Evolutionary conservation across 2,329 filamentous ascomycete genomes (phyloP), one percentile per base, ranked within the genome.

Genomic region (Fusarium udum): DNA sequence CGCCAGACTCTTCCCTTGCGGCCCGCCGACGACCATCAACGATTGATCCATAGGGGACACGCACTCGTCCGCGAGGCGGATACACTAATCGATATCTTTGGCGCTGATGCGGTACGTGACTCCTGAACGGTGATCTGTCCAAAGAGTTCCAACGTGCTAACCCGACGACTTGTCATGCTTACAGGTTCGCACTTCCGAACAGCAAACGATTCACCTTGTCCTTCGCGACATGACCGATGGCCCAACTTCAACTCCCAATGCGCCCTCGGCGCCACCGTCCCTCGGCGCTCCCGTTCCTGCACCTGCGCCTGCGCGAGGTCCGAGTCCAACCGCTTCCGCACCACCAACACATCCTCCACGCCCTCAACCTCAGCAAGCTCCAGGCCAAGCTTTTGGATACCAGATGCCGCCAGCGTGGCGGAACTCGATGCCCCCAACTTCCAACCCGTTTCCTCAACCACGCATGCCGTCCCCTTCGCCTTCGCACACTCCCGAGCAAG

Each of bases 41-140:
- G 90, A 46, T 80, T 92, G 66, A 92, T 92, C 42, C 86, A 91
- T 75, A 84, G 87, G 46, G 90, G 90, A 2, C 86, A 89, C 40
- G 83, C 90, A 52, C 81, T 92, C 53, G 79, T 83, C 36, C 85
- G 85, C 56, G 88, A 91, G 42, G 80, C 82, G 16, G 88, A 90
- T 64, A 90, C 86, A 22, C 82, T 92, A 81, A 77, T 85, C 31
- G 85, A 89, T 42, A 80, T 91, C 7, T 88, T 92, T 76, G 89
- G 89, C 7, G 82, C 85, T 63, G 86, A 89, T 67, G 80, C 83
- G 60, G 88, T 90, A 83, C 14, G 62, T 51, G 39, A 26, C 18
- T 34, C 39, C 18, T 31, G 55, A 52, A 59, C 48, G 48, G 37
- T 45, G 67, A 48, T 43, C 61, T 31, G 64, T 46, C 56, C 31